phyloP scores from a whole-genome alignment of 768 basidiomycete genomes.

The Cyclocybe cylindracea region DNA sequence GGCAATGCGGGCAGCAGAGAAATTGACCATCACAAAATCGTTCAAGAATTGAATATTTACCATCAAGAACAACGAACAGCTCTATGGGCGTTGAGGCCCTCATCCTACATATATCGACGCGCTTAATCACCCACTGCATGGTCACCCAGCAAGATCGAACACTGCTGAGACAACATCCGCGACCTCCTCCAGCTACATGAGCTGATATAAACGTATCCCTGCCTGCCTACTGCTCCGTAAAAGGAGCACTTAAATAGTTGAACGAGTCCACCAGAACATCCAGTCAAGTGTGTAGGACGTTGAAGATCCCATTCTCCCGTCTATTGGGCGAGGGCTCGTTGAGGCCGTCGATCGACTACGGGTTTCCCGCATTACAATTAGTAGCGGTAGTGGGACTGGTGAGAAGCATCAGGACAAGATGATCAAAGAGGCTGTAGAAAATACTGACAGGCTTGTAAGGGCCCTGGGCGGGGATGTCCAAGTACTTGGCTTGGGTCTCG shows the following conservation, averaged over 20 bases:
- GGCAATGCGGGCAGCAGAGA: not conserved
- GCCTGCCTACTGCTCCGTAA: conserved; percentile 45
- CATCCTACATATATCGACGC: conserved; percentile 5
- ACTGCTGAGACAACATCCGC: conserved; percentile 11
- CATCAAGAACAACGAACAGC: conserved; percentile 3
- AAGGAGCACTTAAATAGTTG: conserved; percentile 42
- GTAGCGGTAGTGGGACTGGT: conserved; percentile 46
- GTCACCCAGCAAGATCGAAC: conserved; percentile 3
- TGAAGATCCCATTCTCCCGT: conserved; percentile 66
- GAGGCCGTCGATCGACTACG: conserved; percentile 60
- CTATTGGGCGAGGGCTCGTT: conserved; percentile 71
- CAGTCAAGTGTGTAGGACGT: conserved; percentile 51
- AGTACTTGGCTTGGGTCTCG: conserved; percentile 80
- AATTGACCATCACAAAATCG: not conserved
- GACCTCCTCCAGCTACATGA: conserved; percentile 26
- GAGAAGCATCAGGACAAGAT: conserved; percentile 3
- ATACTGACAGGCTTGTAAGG: conserved; percentile 54
- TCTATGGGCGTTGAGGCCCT: conserved; percentile 55
- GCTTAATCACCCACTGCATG: conserved; percentile 1
- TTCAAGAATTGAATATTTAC: not conserved
- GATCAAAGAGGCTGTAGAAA: not conserved
- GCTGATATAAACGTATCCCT: conserved; percentile 30
- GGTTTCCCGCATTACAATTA: conserved; percentile 32
- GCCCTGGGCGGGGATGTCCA: conserved; percentile 85
- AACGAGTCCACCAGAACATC: conserved; percentile 50